Evolutionary conservation across 805 yeast genomes (phyloP).

Genomic region (Cyberlindnera japonica): DNA sequence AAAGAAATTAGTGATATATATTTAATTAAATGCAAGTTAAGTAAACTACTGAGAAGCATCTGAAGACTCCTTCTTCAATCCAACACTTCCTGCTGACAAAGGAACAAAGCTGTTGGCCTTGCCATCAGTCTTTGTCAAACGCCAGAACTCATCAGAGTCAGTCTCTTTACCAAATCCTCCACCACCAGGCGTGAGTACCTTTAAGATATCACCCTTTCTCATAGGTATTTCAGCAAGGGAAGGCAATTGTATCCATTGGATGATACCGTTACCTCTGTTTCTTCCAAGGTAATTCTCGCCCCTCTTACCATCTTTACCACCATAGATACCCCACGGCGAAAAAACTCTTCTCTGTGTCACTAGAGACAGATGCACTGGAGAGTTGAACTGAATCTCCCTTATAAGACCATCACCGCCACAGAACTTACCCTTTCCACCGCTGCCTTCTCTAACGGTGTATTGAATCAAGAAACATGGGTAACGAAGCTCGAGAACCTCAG

Average conservation of each 20-base stretch:
- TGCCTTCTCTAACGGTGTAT: constrained; percentile 39
- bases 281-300: constrained; percentile 41
- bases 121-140: constrained; percentile 13
- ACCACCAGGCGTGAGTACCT: constrained; percentile 41
- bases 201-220: constrained; percentile 36
- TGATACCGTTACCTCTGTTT: constrained; percentile 30
- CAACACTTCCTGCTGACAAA: constrained; percentile 23
- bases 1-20: no score
- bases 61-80: constrained; percentile 14
- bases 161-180: constrained; percentile 41
- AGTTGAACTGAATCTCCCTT: constrained; percentile 44
- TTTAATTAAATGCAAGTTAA: no score
- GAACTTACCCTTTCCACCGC: constrained; percentile 48
- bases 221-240: constrained; percentile 33
- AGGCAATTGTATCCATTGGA: constrained; percentile 33
- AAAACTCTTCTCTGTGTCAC: constrained; percentile 49
- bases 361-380: constrained; percentile 40
- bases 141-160: constrained; percentile 26
- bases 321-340: constrained; percentile 52
- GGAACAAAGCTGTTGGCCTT: constrained; percentile 19
- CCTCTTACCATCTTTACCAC: constrained; percentile 49
- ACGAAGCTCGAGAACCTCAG: constrained; percentile 49
- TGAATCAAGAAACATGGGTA: constrained; percentile 48
- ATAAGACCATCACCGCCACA: constrained; percentile 51
- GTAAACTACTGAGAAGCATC: constrained; percentile 24